A percentile compares a stretch with the other conserved stretches of the same genome.
phyloP scores from a whole-genome alignment of 208 protist genomes.

The Wallacemonas sp. region DNA sequence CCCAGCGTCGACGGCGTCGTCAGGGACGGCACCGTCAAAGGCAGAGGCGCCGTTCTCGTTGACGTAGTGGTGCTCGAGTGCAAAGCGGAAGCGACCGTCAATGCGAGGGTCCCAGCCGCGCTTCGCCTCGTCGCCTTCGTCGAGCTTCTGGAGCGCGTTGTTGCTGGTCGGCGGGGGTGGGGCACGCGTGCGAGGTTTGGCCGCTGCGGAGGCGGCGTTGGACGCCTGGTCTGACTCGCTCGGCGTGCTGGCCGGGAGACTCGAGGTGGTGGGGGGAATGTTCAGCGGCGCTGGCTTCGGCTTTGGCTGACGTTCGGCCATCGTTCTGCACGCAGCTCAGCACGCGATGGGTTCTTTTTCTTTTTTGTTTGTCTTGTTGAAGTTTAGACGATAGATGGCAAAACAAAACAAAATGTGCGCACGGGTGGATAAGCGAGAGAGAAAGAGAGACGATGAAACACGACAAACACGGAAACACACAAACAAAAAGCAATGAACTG shows the following conservation, averaged over 20 bases:
- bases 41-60: constrained; percentile 17
- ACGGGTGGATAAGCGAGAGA: too few relatives aligned
- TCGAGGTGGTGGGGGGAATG: not conserved
- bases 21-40: constrained; percentile 12
- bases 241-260: not conserved
- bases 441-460: constrained; percentile 4
- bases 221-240: not conserved
- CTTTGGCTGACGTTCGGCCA: not conserved
- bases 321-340: not conserved
- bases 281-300: constrained; percentile 10
- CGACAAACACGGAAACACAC: not conserved
- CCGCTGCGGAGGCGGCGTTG: not conserved
- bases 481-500: constrained; percentile 17
- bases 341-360: not conserved
- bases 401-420: not conserved
- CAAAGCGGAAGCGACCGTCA: constrained; percentile 43
- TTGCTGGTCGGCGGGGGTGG: constrained; percentile 6
- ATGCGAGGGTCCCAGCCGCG: constrained; percentile 38
- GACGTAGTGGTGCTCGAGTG: constrained; percentile 29
- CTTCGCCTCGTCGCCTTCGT: constrained; percentile 7
- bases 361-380: not conserved
- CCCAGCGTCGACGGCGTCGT: constrained; percentile 10
- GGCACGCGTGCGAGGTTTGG: constrained; percentile 7
- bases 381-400: not conserved
- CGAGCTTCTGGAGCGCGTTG: constrained; percentile 11